Percentiles rank a stretch among this genome's conserved stretches.
These are phyloP conservation scores for Boletus subcaerulescens DNA, from an alignment of 768 basidiomycete species.

Conservation along the genomic window DNA sequence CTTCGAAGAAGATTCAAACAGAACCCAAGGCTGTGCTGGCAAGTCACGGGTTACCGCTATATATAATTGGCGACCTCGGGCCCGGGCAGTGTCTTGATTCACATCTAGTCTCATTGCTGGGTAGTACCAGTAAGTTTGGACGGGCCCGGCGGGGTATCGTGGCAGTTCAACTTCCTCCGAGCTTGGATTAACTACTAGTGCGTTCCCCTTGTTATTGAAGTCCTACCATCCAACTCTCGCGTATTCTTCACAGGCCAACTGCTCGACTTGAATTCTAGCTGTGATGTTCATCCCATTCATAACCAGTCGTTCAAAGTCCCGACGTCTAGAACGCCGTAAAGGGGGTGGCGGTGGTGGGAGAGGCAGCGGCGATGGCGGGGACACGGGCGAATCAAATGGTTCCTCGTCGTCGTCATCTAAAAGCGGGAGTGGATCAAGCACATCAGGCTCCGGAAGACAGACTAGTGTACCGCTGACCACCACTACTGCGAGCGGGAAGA, in stretches of 20 bases:
- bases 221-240: background rate
- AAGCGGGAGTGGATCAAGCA: background rate
- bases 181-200: too few species aligned
- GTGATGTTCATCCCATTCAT: slow-evolving; percentile 24
- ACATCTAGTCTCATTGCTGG: too few species aligned
- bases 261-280: background rate
- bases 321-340: slow-evolving; percentile 27
- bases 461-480: slow-evolving; percentile 17
- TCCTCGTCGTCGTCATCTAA: slow-evolving; percentile 4
- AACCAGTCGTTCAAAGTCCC: background rate
- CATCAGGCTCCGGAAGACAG: slow-evolving; percentile 1
- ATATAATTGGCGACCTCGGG: too few species aligned
- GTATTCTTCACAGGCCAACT: background rate
- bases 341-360: slow-evolving; percentile 31
- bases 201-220: too few species aligned
- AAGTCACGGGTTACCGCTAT: too few species aligned
- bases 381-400: slow-evolving; percentile 13
- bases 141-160: too few species aligned
- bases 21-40: too few species aligned
- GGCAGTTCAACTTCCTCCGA: too few species aligned
- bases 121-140: too few species aligned
- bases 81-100: too few species aligned
- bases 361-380: slow-evolving; percentile 10
- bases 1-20: too few species aligned
- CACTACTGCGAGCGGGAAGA: slow-evolving; percentile 24